A percentile compares a stretch with the other conserved stretches of the same genome.
Evolutionary conservation across 1,284 basidiomycete genomes (phyloP).

Genomic region (Exobasidium cylindrosporum): DNA sequence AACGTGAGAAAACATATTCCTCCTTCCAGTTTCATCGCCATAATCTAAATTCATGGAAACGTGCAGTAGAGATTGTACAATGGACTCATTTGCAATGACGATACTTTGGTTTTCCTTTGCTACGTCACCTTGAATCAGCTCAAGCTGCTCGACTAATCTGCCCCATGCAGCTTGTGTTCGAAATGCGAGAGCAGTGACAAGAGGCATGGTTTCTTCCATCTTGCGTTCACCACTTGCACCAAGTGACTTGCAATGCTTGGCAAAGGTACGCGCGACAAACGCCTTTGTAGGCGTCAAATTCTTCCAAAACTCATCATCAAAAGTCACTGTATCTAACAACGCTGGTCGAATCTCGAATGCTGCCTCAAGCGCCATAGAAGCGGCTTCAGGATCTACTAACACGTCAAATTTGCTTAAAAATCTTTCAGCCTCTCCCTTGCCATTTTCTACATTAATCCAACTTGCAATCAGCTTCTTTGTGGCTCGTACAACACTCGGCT

Average conservation of each 20-base stretch:
- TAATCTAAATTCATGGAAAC: constrained; percentile 84
- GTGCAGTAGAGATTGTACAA: constrained; percentile 76
- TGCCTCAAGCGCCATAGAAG: constrained; percentile 67
- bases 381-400: constrained; percentile 60
- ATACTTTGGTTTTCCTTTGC: constrained; percentile 25
- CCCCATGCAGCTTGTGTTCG: constrained; percentile 67
- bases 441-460: constrained; percentile 36
- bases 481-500: constrained; percentile 74
- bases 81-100: constrained; percentile 62
- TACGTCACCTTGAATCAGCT: constrained; percentile 34
- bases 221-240: constrained; percentile 62
- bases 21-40: constrained; percentile 86
- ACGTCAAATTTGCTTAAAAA: constrained; percentile 69
- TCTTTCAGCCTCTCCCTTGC: background rate
- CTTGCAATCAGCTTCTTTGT: constrained; percentile 62
- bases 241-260: constrained; percentile 70
- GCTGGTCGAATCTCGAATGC: constrained; percentile 66
- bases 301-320: constrained; percentile 75
- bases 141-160: constrained; percentile 29
- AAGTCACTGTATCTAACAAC: constrained; percentile 67
- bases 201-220: constrained; percentile 75
- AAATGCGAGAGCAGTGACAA: constrained; percentile 85
- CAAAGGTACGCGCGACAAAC: constrained; percentile 78
- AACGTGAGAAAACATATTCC: constrained; percentile 72
- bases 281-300: constrained; percentile 75